phyloP scores from a whole-genome alignment of 441 rosid species.

The Kokia cookei region DNA sequence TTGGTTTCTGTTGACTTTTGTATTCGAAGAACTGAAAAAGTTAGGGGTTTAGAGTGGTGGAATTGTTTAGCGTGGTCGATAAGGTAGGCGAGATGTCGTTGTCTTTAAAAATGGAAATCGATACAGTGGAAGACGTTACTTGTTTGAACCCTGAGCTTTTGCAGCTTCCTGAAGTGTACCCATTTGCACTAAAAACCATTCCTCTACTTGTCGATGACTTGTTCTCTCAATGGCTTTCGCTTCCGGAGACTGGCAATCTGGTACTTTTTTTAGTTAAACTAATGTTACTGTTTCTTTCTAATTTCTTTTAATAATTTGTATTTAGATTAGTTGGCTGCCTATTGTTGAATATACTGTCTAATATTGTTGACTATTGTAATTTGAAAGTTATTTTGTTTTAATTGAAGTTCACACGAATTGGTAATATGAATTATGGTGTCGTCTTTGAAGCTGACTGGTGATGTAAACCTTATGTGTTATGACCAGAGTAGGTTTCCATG shows the following conservation, averaged over 20 bases:
- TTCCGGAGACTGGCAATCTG: constrained; percentile 60
- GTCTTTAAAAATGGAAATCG: constrained; percentile 35
- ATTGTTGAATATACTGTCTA: neutral
- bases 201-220: constrained; percentile 47
- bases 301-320: neutral
- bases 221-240: constrained; percentile 88
- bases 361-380: neutral
- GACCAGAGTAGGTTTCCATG: neutral
- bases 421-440: neutral
- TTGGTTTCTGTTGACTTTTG: neutral
- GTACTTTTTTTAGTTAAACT: constrained; percentile 22
- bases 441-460: neutral
- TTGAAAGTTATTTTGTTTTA: neutral
- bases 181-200: constrained; percentile 43
- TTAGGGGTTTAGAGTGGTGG: constrained; percentile 5
- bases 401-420: neutral
- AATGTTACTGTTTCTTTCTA: neutral
- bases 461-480: neutral
- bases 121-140: constrained; percentile 35
- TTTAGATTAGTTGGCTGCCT: neutral
- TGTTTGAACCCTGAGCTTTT: constrained; percentile 56
- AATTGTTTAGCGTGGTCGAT: neutral
- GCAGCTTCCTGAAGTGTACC: constrained; percentile 68
- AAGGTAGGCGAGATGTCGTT: neutral
- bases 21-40: constrained; percentile 6